Base-by-base conservation (phyloP, 2,329 filamentous ascomycete species). In the Hypoxylon sp. region DNA sequence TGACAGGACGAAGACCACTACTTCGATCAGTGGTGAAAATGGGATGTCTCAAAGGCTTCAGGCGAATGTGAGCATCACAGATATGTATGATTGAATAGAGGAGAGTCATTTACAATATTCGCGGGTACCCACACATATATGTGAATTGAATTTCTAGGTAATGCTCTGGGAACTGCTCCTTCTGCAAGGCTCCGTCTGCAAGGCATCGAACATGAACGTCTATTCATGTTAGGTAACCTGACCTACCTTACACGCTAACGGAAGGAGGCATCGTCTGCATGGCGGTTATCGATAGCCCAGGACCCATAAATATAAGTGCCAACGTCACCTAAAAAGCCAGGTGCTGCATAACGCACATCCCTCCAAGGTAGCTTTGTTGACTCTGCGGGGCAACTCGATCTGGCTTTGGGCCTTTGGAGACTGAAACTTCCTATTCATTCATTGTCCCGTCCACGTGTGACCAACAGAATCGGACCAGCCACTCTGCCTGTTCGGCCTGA, bases 321-420 rank as follows among this genome's bases (percentile, higher is more conserved):
- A 66, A 66, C 64, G 59, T 63, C 54, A 66, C 64, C 44, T 58
- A 50, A 26, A n/a, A 40, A 55, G 56, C 56, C 51, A 55, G 61
- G 55, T 52, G 46, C 52, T 52, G 26, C 53, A 26, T 62, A 61
- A 40, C 63, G 53, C 58, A 44, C 45, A 30, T 60, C 32, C 51
- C 32, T 51, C 42, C 40, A 55, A n/a, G 52, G 57, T 50, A 61
- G 62, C 56, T 61, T 58, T 64, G 56, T 67, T 64, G 61, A 64
- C 64, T 60, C 53, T 64, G 64, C 64, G 64, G 64, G 64, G 64
- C 64, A 67, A 67, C 42, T 67, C 36, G 64, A 46, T 61, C 56
- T 28, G 28, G 22, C 8, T 38, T 52, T 59, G 30, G 18, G 51
- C 16, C 36, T 18, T 57, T 61, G 36, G 61, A 48, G 26, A 40